Base-by-base conservation (phyloP, 345 rosid species). In the Lepidium didymum region DNA sequence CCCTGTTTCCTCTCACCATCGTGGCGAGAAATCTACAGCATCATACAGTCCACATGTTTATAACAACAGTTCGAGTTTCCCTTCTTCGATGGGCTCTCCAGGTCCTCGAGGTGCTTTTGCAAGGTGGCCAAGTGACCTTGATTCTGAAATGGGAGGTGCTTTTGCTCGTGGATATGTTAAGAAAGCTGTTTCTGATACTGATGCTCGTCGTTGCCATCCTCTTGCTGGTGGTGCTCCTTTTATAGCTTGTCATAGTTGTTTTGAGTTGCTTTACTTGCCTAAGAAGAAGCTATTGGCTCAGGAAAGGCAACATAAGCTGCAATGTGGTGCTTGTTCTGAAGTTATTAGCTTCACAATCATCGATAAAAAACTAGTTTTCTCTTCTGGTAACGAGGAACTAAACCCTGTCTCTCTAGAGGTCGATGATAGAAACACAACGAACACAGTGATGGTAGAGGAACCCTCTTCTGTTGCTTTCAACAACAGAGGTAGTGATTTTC, bases 171-270 rank as follows among this genome's bases (percentile, higher is more conserved):
- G 74, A 44, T 56, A 65, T 76, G 36, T 57, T 64, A 84, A 72
- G 77, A 75, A 61, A 76, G 74, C 78, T 40, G 77, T 77, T 56
- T 75, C 83, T 0, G 43, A 50, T 60, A 61, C 8, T 43, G 72
- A 75, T 72, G 76, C 75, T 14, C 73, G 68, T 54, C 77, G 54
- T 35, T 82, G 61, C 55, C 72, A 18, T 80, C 84, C 96, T 19
- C 73, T 87, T 19, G 83, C 77, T 37, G 87, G 89, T 4, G 96
- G 87, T 69, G 87, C 89, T 25, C 92, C 92, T 8, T 86, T 89
- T 70, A 55, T 89, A 12, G 78, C 76, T 2, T 89, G 96, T 62
- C 77, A 64, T 23, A 83, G 80, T 56, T 89, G 90, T 78, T 85
- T 77, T n/a, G 90, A 79, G 72, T 49, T 87, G 50, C 80, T 89